Evolutionary conservation across 345 rosid species (phyloP).

Genomic region (Salix viminalis): DNA sequence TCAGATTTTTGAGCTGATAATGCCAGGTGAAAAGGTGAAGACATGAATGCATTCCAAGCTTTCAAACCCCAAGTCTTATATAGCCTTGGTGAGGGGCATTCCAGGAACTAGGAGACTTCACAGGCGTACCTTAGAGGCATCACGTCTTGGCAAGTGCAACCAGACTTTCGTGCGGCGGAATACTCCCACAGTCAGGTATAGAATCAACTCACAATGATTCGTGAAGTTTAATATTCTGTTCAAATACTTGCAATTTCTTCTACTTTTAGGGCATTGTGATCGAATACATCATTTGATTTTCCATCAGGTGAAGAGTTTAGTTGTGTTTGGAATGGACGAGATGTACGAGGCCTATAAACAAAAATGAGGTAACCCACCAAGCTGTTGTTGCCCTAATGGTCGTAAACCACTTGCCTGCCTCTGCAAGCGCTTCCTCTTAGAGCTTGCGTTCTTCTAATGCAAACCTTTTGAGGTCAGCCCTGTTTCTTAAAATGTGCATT

Average conservation of each 20-base stretch:
- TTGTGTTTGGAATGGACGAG: constrained; percentile 69
- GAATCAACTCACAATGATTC: not conserved
- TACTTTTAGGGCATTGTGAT: not conserved
- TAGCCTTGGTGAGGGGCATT: constrained; percentile 72
- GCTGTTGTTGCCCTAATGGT: constrained; percentile 59
- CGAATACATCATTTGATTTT: not conserved
- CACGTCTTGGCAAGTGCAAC: constrained; percentile 62
- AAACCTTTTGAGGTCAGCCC: constrained; percentile 17
- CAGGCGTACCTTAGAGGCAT: constrained; percentile 68
- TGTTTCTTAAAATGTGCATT: not conserved
- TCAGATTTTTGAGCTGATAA: no score
- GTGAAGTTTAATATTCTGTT: no score
- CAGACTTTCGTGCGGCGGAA: constrained; percentile 61
- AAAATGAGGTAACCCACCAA: constrained; percentile 44
- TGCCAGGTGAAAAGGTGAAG: no score
- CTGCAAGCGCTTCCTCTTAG: constrained; percentile 38
- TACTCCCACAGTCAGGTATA: constrained; percentile 55
- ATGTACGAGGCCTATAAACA: constrained; percentile 73
- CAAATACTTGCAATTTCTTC: not conserved
- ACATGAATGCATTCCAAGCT: no score
- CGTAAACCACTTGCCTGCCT: constrained; percentile 40
- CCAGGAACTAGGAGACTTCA: constrained; percentile 80
- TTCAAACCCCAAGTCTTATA: constrained; percentile 28
- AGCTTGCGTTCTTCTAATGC: not conserved
- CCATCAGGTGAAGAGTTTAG: constrained; percentile 63